Evolutionary conservation across 208 protist genomes (phyloP).

Genomic region (Lotmaria passim): DNA sequence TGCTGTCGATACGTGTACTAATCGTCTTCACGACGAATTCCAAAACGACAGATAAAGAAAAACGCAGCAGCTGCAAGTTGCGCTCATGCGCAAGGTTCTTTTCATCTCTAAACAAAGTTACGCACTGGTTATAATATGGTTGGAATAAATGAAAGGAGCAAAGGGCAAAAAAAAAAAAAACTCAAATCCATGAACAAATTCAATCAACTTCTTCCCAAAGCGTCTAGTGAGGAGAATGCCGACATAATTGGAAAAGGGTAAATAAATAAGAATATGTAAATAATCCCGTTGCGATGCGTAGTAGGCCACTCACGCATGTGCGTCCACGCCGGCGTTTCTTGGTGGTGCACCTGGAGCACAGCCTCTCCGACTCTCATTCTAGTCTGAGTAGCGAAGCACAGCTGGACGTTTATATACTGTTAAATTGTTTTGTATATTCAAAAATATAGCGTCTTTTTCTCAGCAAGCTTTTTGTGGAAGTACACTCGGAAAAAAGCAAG

Average conservation of each 20-base stretch:
- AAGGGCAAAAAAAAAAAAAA: conserved; percentile 12
- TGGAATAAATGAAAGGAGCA: not conserved
- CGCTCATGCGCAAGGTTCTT: not conserved
- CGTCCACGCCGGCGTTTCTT: not conserved
- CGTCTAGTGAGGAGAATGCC: not conserved
- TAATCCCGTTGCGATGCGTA: too few species aligned
- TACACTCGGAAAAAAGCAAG: too few species aligned
- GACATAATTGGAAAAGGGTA: not conserved
- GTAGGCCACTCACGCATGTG: not conserved
- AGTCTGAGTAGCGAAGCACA: not conserved
- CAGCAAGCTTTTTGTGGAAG: not conserved
- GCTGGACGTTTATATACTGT: not conserved
- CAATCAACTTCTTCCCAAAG: not conserved
- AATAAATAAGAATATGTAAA: not conserved
- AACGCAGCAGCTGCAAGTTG: not conserved
- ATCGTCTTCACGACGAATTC: too few species aligned
- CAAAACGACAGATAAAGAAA: not conserved
- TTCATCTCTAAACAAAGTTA: not conserved
- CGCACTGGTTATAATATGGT: not conserved
- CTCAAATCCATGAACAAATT: not conserved
- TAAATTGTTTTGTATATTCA: not conserved
- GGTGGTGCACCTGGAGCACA: not conserved
- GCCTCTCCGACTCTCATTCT: not conserved
- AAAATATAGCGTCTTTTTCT: too few species aligned
- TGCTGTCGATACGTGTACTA: too few species aligned